These are phyloP conservation scores for Pseudogymnoascus sp. DNA, from an alignment of 2,329 filamentous ascomycete species.

Conservation along the genomic window DNA sequence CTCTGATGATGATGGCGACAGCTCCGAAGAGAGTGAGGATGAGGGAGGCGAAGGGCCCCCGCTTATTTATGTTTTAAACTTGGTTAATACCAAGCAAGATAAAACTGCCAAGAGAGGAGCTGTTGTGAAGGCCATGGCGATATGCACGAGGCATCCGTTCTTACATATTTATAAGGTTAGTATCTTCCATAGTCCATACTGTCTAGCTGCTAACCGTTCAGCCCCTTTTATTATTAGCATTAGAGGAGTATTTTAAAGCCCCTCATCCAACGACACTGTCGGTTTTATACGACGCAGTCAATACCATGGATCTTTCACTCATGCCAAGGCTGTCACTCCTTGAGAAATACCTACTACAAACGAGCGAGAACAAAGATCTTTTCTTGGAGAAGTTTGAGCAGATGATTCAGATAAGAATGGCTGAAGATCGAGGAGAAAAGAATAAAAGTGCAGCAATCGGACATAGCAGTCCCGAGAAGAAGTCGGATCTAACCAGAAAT, in stretches of 20 bases:
- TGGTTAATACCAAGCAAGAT: conserved; percentile 98
- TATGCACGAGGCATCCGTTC: conserved; percentile 95
- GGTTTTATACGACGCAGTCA: conserved; percentile 84
- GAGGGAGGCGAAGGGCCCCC: conserved; percentile 76
- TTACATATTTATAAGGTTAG: conserved; percentile 93
- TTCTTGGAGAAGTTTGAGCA: conserved; percentile 97
- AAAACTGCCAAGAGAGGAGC: conserved; percentile 87
- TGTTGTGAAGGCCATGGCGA: conserved; percentile 96
- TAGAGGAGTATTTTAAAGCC: conserved; percentile 95
- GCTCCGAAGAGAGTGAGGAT: conserved; percentile 51
- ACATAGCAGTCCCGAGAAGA: conserved; percentile 36
- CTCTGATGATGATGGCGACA: conserved; percentile 42
- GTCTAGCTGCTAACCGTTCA: conserved; percentile 30
- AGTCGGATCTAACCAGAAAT: conserved; percentile 37
- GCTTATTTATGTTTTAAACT: conserved; percentile 90
- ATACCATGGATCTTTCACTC: conserved; percentile 91
- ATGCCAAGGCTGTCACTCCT: conserved; percentile 79
- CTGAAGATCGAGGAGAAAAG: conserved; percentile 45
- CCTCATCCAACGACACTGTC: conserved; percentile 82
- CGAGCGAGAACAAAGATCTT: conserved; percentile 88
- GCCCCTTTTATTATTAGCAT: conserved; percentile 79
- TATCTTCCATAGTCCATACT: conserved; percentile 15
- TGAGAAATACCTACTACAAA: conserved; percentile 78
- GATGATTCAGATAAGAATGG: conserved; percentile 78
- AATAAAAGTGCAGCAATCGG: conserved; percentile 33